Base-by-base conservation (phyloP, 306 rosid species). In the Arachis stenosperma region DNA sequence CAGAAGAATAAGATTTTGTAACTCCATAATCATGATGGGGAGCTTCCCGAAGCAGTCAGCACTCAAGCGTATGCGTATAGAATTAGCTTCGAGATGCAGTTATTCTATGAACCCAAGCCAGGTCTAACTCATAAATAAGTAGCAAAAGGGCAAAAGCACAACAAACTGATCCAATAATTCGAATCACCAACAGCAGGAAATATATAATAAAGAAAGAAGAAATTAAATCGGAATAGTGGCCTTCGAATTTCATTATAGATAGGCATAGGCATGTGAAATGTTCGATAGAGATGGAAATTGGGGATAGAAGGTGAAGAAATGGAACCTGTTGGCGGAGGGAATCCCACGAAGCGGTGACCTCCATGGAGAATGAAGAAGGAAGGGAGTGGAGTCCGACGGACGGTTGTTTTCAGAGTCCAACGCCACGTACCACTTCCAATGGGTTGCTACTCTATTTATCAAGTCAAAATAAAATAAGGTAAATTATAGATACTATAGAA, bases 241-340 rank as follows among this genome's bases (percentile, higher is more conserved):
- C 55, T 64, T 47, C 8, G 33, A 79, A 78, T 46, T 63, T 53
- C 37, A 43, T 33, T 33, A 33, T 33, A 33, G 37, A 33, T 33
- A 33, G 37, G 27, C 15, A 61, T 27, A 51, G 40, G 51, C 62
- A 59, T 48, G 40, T 61, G 5, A 56, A 36, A 44, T 52, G 9
- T 12, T 27, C 1, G 10, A 59, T 6, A 33, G 2, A 33, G 44
- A 29, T 70, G 27, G 14, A 54, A 8, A 17, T 65, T 8, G 42
- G 42, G 3, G n/a, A 3, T 3, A 15, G 22, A 57, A 14, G 6
- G 48, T 6, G 11, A 47, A 57, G 22, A 61, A 54, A 56, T 33
- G 43, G 46, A 56, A 92, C 98, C 96, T 92, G 96, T 56, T 88
- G 88, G 81, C 98, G 98, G 72, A 92, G 96, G 53, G 96, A 87